Conservation (phyloP, 1,284 basidiomycete species). For the Rugosomyces carneus region DNA sequence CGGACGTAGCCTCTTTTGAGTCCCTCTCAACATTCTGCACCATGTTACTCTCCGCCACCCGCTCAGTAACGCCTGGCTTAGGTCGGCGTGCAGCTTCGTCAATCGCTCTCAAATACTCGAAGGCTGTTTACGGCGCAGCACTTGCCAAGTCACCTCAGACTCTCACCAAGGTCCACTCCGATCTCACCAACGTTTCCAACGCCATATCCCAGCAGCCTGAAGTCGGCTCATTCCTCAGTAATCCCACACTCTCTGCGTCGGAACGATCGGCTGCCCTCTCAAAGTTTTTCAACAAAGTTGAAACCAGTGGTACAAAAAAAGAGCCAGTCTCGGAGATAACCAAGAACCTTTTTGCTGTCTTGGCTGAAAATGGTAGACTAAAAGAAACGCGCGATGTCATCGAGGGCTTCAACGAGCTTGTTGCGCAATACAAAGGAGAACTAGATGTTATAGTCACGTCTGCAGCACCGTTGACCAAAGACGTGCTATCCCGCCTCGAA, state of each 20-base stretch:
- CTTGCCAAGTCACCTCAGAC: constrained; percentile 77
- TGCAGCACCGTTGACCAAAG: constrained; percentile 71
- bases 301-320: constrained; percentile 56
- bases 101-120: constrained; percentile 89
- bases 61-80: constrained; percentile 40
- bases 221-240: constrained; percentile 68
- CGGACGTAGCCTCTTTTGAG: constrained; percentile 16
- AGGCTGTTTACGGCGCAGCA: constrained; percentile 90
- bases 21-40: constrained; percentile 19
- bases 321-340: constrained; percentile 79
- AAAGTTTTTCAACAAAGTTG: constrained; percentile 57
- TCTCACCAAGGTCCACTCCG: constrained; percentile 78
- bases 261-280: constrained; percentile 74
- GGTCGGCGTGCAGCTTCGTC: constrained; percentile 65
- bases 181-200: constrained; percentile 68
- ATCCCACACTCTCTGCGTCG: constrained; percentile 82
- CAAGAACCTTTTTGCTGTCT: constrained; percentile 86
- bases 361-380: constrained; percentile 93
- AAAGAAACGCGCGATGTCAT: constrained; percentile 83
- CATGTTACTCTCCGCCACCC: constrained; percentile 43
- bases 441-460: constrained; percentile 91
- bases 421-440: constrained; percentile 89
- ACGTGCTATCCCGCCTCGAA: constrained; percentile 73
- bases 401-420: constrained; percentile 87
- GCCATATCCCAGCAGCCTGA: constrained; percentile 62